These are phyloP conservation scores for Dactylorhiza incarnata DNA, from an alignment of 106 monocot genomes.

Conservation along the genomic window DNA sequence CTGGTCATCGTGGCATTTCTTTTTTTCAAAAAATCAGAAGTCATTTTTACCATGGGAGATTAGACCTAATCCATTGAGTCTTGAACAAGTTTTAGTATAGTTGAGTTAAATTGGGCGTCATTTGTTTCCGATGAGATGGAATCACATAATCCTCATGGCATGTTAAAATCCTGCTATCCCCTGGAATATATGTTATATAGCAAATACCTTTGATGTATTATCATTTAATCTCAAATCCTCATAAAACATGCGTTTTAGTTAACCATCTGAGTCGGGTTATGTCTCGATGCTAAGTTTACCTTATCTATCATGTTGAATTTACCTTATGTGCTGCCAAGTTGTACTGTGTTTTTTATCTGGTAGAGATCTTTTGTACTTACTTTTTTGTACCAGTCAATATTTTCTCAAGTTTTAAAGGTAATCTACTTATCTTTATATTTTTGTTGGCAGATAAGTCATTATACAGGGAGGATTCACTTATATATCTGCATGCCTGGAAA, in stretches of 20 bases:
- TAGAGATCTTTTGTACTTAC: background rate
- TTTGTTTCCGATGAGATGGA: background rate
- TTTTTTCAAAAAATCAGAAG: too few species aligned
- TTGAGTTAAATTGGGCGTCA: background rate
- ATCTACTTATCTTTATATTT: background rate
- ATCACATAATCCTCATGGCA: background rate
- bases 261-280: background rate
- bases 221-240: too few species aligned
- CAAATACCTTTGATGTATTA: too few species aligned
- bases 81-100: background rate
- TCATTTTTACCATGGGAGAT: too few species aligned
- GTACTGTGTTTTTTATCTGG: background rate
- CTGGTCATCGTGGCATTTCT: too few species aligned
- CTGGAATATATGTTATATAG: background rate
- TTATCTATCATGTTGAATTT: background rate
- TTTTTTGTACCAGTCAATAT: background rate
- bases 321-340: background rate
- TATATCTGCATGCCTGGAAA: constrained; percentile 55
- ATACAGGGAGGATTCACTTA: constrained; percentile 85
- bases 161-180: background rate
- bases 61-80: background rate
- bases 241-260: background rate
- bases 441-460: constrained; percentile 60
- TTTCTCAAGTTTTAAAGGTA: background rate
- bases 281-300: background rate